phyloP scores from a whole-genome alignment of 2,329 filamentous ascomycete species.

The Aspergillus sp. region DNA sequence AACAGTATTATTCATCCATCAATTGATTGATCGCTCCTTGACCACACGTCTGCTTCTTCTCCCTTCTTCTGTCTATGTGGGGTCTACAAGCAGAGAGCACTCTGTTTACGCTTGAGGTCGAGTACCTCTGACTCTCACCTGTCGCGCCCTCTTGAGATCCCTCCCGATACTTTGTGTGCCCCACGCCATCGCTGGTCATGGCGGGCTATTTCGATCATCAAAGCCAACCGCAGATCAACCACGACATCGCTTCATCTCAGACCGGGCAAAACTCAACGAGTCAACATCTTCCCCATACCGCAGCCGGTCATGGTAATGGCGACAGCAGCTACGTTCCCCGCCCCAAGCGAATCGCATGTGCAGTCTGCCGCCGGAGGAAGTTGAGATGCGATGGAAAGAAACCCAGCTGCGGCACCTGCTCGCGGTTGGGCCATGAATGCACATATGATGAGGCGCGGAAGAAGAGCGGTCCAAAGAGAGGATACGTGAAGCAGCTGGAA shows the following conservation, averaged over 20 bases:
- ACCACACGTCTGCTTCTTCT: neutral
- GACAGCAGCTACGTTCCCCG: conserved; percentile 68
- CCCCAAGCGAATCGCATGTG: conserved; percentile 92
- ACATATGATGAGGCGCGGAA: conserved; percentile 90
- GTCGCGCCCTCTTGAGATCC: neutral
- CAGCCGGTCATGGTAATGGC: conserved; percentile 47
- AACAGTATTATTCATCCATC: conserved; percentile 5
- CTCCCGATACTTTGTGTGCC: neutral
- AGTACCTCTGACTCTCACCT: conserved; percentile 14
- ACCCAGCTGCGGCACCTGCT: conserved; percentile 87
- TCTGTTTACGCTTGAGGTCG: conserved; percentile 17
- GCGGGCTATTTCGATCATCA: conserved; percentile 63
- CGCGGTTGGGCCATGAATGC: conserved; percentile 82
- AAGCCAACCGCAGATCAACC: conserved; percentile 21
- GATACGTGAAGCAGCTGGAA: conserved; percentile 92
- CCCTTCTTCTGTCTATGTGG: conserved; percentile 5
- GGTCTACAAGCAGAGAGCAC: neutral
- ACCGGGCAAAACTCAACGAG: conserved; percentile 20
- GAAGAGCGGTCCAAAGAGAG: conserved; percentile 92
- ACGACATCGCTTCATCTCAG: conserved; percentile 36
- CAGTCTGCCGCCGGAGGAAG: conserved; percentile 91
- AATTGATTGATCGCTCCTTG: neutral
- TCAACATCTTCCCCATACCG: conserved; percentile 28
- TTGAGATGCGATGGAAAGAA: conserved; percentile 84
- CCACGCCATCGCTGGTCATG: conserved; percentile 22